phyloP scores from a whole-genome alignment of 306 rosid species.

The Pueraria montana region DNA sequence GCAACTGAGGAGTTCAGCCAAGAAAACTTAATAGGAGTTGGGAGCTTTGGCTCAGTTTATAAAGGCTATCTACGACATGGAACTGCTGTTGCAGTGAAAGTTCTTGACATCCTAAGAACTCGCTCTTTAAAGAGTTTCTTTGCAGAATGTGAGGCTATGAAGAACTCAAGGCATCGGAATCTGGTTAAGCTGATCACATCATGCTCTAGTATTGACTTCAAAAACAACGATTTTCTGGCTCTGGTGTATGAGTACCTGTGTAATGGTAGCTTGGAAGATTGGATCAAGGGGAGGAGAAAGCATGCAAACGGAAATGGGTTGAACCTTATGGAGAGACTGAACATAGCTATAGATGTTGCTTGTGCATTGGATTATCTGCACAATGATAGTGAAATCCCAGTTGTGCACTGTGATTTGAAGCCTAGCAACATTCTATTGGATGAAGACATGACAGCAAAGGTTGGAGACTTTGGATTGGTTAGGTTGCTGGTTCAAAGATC shows the following conservation, averaged over 20 bases:
- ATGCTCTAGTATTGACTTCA: conserved; percentile 77
- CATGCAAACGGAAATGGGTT: conserved; percentile 59
- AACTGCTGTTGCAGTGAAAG: conserved; percentile 70
- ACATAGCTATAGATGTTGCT: conserved; percentile 72
- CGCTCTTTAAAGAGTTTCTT: conserved; percentile 74
- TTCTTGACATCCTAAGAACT: conserved; percentile 57
- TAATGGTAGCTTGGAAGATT: conserved; percentile 84
- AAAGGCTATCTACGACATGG: conserved; percentile 63
- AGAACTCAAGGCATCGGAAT: conserved; percentile 73
- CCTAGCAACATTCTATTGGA: conserved; percentile 79
- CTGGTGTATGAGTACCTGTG: conserved; percentile 71
- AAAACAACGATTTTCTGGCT: conserved; percentile 72
- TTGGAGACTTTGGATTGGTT: conserved; percentile 87
- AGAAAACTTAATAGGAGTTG: conserved; percentile 63
- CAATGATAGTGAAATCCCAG: conserved; percentile 68
- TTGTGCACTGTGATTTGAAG: conserved; percentile 86
- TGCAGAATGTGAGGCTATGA: conserved; percentile 78
- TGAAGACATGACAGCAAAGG: conserved; percentile 72
- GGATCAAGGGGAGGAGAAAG: conserved; percentile 66
- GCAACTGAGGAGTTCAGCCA: conserved; percentile 70
- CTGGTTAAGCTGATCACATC: conserved; percentile 78
- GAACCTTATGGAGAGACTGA: conserved; percentile 70
- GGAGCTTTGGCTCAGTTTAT: conserved; percentile 78
- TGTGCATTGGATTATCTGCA: conserved; percentile 78
- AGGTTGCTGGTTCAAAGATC: conserved; percentile 61